Evolutionary conservation across 495 filamentous ascomycete genomes (phyloP), one percentile per base, ranked within the genome.

Genomic region (Neurospora pannonica): DNA sequence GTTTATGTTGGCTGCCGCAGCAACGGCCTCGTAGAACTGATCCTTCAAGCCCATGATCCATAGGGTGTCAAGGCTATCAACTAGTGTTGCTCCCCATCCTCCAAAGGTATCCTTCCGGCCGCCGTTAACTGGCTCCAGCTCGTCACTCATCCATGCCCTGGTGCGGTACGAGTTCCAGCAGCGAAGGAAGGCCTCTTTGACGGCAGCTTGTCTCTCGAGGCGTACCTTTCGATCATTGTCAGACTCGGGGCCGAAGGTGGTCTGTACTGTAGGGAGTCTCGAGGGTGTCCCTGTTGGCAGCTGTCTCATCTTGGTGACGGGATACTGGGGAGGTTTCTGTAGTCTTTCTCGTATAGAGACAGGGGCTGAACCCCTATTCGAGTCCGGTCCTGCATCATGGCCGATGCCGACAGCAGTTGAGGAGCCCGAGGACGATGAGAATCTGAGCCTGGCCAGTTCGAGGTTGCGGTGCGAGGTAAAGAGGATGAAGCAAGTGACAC

Each of bases 41-140:
- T 93, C 87, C 82, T 91, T 90, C 81, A 98, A 78, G 15, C 88
- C 94, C 95, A 98, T 97, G 74, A 99, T 96, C 94, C 94, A 99
- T 13, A 99, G 84, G 0, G 94, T 95, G 81, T 98, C 95, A 72
- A 99, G 84, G 19, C 91, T 85, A 85, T 99, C 96, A 5, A 99
- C 93, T 70, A 99, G 81, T 0, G 95, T 97, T 9, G 95, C 96
- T 19, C 91, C 95, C 96, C 96, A 99, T 21, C 92, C 94, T 74
- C 91, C 94, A 82, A 98, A 98, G 90, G 94, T 13, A 87, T 90
- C 80, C 89, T 84, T n/a, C 76, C 79, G 43, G 74, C 86, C 71
- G 80, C 89, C 75, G 79, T 86, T 24, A 5, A 92, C 78, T 2
- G 94, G 94, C 28, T 83, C 84, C 15, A 96, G 81, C 79, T 97